Conservation (phyloP, 345 rosid species). For the Heritiera littoralis region DNA sequence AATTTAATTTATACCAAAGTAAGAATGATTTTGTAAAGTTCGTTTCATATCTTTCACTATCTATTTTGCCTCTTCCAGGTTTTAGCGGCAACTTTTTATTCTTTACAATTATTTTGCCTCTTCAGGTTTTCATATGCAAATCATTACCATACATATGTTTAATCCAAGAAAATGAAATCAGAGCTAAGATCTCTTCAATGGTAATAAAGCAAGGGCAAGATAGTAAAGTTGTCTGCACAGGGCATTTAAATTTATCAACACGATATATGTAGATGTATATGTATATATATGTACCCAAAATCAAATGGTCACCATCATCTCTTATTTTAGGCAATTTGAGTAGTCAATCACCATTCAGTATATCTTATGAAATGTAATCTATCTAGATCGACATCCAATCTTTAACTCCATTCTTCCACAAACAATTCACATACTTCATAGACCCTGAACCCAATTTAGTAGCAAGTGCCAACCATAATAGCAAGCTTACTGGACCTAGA, state of each 20-base stretch:
- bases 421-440: background rate
- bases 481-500: background rate
- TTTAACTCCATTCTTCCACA: background rate
- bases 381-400: background rate
- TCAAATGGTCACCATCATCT: background rate
- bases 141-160: background rate
- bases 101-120: background rate
- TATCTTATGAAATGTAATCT: background rate
- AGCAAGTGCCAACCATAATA: background rate
- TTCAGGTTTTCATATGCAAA: background rate
- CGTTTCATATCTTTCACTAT: background rate
- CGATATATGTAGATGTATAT: background rate
- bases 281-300: background rate
- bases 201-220: no score
- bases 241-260: background rate
- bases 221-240: background rate
- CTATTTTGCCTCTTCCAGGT: background rate
- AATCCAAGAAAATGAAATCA: background rate
- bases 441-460: background rate
- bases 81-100: background rate
- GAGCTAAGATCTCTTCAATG: background rate
- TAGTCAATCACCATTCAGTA: background rate
- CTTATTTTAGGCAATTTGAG: background rate
- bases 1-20: background rate
- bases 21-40: background rate